These are phyloP conservation scores for Staphylotrichum tortipilum DNA, from an alignment of 495 filamentous ascomycete genomes.

Conservation along the genomic window DNA sequence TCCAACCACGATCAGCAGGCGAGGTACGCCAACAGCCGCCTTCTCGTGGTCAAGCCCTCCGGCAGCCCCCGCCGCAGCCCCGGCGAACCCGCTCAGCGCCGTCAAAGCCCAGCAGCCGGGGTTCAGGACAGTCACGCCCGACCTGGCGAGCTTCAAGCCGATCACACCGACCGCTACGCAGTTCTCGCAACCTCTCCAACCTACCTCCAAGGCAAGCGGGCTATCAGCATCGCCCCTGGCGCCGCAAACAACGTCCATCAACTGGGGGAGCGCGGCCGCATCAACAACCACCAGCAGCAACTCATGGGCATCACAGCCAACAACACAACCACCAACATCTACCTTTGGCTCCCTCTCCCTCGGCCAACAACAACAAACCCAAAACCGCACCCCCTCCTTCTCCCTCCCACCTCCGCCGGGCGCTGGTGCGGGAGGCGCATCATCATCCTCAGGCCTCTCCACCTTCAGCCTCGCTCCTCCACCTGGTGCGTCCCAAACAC, in stretches of 20 bases:
- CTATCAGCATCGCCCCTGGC: conserved; percentile 6
- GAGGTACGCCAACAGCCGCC: conserved; percentile 29
- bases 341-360: conserved; percentile 29
- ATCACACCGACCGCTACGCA: conserved; percentile 46
- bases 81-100: conserved; percentile 22
- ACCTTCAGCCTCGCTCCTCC: conserved; percentile 37
- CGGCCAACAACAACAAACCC: conserved; percentile 22
- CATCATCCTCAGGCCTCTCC: conserved; percentile 8
- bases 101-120: conserved; percentile 33
- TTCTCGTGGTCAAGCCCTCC: conserved; percentile 53
- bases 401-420: conserved; percentile 41
- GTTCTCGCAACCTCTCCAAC: conserved; percentile 45
- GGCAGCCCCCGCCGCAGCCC: conserved; percentile 15
- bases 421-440: not conserved
- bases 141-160: conserved; percentile 38
- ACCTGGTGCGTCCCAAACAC: conserved; percentile 14
- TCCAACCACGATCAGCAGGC: conserved; percentile 15
- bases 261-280: conserved; percentile 26
- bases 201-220: conserved; percentile 5
- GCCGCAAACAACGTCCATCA: conserved; percentile 15
- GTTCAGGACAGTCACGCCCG: conserved; percentile 50
- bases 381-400: conserved; percentile 30
- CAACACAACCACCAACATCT: conserved; percentile 13
- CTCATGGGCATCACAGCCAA: conserved; percentile 26
- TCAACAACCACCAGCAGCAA: conserved; percentile 2